Evolutionary conservation across 805 yeast genomes (phyloP), one percentile per base, ranked within the genome.

Genomic region (Schwanniomyces vanrijiae): DNA sequence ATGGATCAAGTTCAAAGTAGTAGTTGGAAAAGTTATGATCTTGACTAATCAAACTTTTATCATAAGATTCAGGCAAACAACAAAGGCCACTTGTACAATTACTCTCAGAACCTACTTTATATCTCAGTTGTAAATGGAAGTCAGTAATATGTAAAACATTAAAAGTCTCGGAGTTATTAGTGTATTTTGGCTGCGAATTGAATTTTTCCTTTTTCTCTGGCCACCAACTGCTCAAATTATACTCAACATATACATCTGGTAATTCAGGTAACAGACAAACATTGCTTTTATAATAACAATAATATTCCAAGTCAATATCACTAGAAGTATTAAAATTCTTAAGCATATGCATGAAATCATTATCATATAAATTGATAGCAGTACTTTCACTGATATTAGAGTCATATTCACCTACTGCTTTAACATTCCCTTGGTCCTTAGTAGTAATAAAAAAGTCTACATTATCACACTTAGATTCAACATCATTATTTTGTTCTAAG

Each of bases 121-220:
- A 82, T 51, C 80, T 78, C 46, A 78, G 61, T 58, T 83, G 80
- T 40, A 82, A 63, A 61, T 85, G 90, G 63, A 84, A 80, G 58
- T 85, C 90, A 16, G 85, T 76, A 26, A 85, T 55, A 54, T 85
- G 91, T 50, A 85, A 67, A 4, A 83, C 89, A 49, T 82, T 80
- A 62, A 83, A 80, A 1, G 73, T 68, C 47, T 74, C 60, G 18
- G 59, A 50, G 34, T 54, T 53, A 20, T 48, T 48, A 7, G 53
- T 48, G 55, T 68, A 70, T 9, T 39, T 50, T 11, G 76, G 75
- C 46, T 68, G 66, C 13, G 49, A 43, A 24, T 49, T 43, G 49
- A 65, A 57, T 38, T 59, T 28, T 5, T 43, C 52, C 33, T 65
- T 56, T 55, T 71, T 71, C 4, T 51, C 54, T 1, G 77, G 76